A percentile compares a stretch with the other conserved stretches of the same genome.
These are phyloP conservation scores for Chenopodium album DNA, from an alignment of 148 eudicot genomes.

Conservation along the genomic window DNA sequence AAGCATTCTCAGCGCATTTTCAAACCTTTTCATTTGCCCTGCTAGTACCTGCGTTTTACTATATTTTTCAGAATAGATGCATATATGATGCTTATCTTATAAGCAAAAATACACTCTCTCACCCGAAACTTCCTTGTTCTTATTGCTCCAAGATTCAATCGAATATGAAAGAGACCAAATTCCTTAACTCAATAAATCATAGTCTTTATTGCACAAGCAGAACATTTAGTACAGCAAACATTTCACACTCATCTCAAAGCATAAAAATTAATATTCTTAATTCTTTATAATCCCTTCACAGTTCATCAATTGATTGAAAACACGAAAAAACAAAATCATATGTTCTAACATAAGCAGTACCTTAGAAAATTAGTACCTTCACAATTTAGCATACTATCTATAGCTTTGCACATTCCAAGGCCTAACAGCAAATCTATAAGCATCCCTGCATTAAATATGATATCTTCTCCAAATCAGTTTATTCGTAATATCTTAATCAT, in stretches of 20 bases:
- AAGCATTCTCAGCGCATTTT: too few species aligned
- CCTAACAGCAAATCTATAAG: slow-evolving; percentile 92
- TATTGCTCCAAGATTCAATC: not conserved
- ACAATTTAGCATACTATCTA: slow-evolving; percentile 89
- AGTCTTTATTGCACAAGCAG: not conserved
- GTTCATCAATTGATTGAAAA: not conserved
- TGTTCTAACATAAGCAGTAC: too few species aligned
- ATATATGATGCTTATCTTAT: too few species aligned
- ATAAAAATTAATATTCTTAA: too few species aligned
- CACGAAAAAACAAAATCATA: too few species aligned
- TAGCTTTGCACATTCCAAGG: slow-evolving; percentile 94
- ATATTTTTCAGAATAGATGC: too few species aligned
- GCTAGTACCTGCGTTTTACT: too few species aligned
- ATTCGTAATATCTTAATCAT: not conserved
- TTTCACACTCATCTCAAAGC: not conserved
- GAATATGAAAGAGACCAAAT: not conserved
- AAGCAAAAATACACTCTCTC: not conserved
- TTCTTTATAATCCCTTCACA: too few species aligned
- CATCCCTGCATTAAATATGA: slow-evolving; percentile 58
- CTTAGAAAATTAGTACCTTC: slow-evolving; percentile 46
- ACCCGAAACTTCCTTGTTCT: not conserved
- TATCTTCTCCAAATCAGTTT: not conserved
- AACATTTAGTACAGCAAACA: not conserved
- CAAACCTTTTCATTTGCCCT: too few species aligned
- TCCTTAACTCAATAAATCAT: not conserved